Evolutionary conservation across 2,329 filamentous ascomycete genomes (phyloP).

Genomic region (Didymella exigua): DNA sequence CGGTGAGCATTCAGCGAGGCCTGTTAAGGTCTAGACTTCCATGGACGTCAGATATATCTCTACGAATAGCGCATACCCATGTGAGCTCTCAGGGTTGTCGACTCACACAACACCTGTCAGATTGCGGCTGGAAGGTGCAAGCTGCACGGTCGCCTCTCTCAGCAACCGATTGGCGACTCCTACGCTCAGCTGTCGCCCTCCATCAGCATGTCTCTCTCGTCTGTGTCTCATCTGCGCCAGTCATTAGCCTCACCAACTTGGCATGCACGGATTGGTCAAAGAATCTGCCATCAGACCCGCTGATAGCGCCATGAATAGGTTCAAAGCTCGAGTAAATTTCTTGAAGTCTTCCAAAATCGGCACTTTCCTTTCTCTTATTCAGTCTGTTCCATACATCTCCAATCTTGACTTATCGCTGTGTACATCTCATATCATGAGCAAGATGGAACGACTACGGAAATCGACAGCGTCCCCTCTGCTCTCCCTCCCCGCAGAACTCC

Average conservation of each 20-base stretch:
- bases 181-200: not conserved
- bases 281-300: not conserved
- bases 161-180: not conserved
- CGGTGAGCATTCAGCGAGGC: not conserved
- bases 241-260: not conserved
- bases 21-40: not conserved
- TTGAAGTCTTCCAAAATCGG: not conserved
- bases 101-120: not conserved
- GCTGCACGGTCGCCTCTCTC: not conserved
- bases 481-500: conserved; percentile 10
- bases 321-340: not conserved
- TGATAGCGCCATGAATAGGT: conserved; percentile 7
- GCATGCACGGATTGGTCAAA: conserved; percentile 6
- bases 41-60: not conserved
- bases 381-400: not conserved
- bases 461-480: not conserved
- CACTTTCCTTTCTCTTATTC: too few relatives aligned
- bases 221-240: conserved; percentile 1
- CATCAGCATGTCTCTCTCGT: not conserved
- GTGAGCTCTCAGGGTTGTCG: too few relatives aligned
- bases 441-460: not conserved
- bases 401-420: not conserved
- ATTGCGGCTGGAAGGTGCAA: not conserved
- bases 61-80: not conserved
- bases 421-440: not conserved